Base-by-base conservation (phyloP, 169 alveolate species). In the Cryptosporidium sp. region DNA sequence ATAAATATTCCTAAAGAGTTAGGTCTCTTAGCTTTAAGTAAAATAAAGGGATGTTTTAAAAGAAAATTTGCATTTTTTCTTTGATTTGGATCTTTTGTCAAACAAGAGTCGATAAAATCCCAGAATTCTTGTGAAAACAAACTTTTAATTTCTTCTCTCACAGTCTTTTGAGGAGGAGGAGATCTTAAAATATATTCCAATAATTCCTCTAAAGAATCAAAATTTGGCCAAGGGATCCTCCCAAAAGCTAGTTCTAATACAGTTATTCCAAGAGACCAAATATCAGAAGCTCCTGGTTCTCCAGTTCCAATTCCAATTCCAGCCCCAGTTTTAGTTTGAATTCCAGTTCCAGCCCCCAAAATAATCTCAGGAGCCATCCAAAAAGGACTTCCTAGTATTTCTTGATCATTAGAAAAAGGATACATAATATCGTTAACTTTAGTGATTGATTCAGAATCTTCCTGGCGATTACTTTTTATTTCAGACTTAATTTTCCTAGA, bases 301-400 rank as follows among this genome's bases (percentile, higher is more conserved):
- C 95, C 9, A 37, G 9, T 5, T 37, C 9, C 9, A 37, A 7
- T 5, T 37, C 9, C 44, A 4, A 5, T 37, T 37, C 9, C 44
- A 37, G 44, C 9, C 9, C 9, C 44, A 37, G 44, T 37, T 37
- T 7, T 7, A 37, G 44, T 37, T 37, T 5, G 1, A 37, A 37
- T 37, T 7, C 44, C 92, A 10, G 91, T 91, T 21, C 48, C 48
- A 42, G 92, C 1, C 5, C 51, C n/a, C n/a, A 91, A 48, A 26
- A 96, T 92, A 18, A 96, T 96, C 84, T 97, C 99, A 5, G 99
- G 99, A 26, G 97, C 95, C 99, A 97, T 97, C 98, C 99, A 97
- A 86, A 93, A 95, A 18, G 99, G 98, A 16, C 98, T 96, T 1
- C 99, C 99, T 21, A 96, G 94, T 51, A 95, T 85, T 23, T 84